phyloP scores from a whole-genome alignment of 805 yeast species.

The Pichia paraexigua region DNA sequence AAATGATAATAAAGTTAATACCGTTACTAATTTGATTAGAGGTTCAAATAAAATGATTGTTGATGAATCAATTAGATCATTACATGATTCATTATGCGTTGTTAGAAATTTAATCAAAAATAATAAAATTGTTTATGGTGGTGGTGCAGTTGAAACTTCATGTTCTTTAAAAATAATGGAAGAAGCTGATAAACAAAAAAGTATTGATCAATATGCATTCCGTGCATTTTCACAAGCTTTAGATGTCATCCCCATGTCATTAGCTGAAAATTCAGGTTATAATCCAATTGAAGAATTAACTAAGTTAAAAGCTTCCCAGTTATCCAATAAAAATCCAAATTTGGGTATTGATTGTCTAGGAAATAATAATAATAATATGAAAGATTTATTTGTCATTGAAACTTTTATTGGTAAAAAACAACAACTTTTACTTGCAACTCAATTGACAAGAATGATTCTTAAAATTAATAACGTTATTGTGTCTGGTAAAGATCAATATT shows the following conservation, averaged over 20 bases:
- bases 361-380: constrained; percentile 84
- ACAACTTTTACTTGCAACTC: constrained; percentile 92
- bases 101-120: constrained; percentile 92
- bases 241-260: constrained; percentile 86
- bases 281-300: constrained; percentile 90
- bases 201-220: constrained; percentile 97
- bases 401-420: constrained; percentile 97
- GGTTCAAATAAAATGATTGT: constrained; percentile 98
- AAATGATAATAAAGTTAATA: constrained; percentile 9
- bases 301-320: constrained; percentile 74
- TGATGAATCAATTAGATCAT: constrained; percentile 93
- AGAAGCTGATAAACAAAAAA: constrained; percentile 87
- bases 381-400: constrained; percentile 87
- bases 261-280: constrained; percentile 95
- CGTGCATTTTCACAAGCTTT: constrained; percentile 89
- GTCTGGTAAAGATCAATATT: constrained; percentile 32
- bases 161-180: constrained; percentile 86
- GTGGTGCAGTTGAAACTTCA: constrained; percentile 96
- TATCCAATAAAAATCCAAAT: constrained; percentile 57
- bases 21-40: constrained; percentile 82
- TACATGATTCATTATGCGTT: constrained; percentile 94
- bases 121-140: constrained; percentile 95
- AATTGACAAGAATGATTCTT: constrained; percentile 93
- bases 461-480: constrained; percentile 95
- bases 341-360: constrained; percentile 95